Conservation (phyloP, 2,329 filamentous ascomycete genomes). For the Sclerotiophoma versabilis region DNA sequence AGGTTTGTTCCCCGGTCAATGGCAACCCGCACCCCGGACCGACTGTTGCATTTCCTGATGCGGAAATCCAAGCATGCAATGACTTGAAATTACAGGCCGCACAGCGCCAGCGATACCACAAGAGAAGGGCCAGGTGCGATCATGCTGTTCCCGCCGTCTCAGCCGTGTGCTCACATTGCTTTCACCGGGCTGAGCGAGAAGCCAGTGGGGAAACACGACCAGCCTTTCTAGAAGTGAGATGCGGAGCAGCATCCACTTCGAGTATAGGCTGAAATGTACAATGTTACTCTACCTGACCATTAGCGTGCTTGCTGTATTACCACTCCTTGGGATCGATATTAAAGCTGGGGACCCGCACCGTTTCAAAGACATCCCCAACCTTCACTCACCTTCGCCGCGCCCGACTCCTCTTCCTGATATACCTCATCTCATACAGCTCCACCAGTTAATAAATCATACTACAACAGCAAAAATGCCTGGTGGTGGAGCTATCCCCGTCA, state of each 20-base stretch:
- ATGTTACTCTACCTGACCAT: conserved; percentile 46
- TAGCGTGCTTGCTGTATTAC: conserved; percentile 43
- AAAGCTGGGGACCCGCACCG: conserved; percentile 35
- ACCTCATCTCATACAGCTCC: conserved; percentile 17
- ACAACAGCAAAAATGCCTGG: conserved; percentile 45
- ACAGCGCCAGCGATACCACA: conserved; percentile 17
- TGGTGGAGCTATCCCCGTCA: conserved; percentile 45
- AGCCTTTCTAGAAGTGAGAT: conserved; percentile 45
- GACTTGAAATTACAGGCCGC: conserved; percentile 18
- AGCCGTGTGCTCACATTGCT: conserved; percentile 20
- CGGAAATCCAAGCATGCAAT: conserved; percentile 8
- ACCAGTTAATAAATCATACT: conserved; percentile 18
- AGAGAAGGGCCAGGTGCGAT: conserved; percentile 1
- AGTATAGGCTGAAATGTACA: conserved; percentile 36
- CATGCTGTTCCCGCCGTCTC: conserved; percentile 14
- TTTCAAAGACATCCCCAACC: conserved; percentile 35
- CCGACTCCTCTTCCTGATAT: conserved; percentile 30
- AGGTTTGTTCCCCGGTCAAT: conserved; percentile 35
- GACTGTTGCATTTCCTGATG: conserved; percentile 38
- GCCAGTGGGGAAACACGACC: conserved; percentile 24
- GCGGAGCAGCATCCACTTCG: conserved; percentile 38
- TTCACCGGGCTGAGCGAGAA: conserved; percentile 4
- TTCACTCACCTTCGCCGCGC: conserved; percentile 27
- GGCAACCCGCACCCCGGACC: conserved; percentile 34
- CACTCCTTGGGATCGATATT: conserved; percentile 35